Conservation (phyloP, 2,329 filamentous ascomycete genomes). For the Botryotinia convoluta region DNA sequence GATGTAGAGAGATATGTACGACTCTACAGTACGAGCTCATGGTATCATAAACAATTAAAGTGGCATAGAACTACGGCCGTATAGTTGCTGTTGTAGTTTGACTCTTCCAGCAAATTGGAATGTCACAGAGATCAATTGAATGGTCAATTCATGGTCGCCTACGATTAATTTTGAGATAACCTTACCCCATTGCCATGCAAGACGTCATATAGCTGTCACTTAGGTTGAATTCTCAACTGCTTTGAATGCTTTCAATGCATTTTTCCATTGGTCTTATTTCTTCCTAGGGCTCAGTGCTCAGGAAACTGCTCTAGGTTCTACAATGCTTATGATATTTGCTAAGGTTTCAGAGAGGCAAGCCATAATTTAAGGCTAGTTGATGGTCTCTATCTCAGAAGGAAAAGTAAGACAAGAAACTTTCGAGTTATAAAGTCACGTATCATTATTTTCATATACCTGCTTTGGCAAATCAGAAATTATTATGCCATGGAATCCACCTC, state of each 20-base stretch:
- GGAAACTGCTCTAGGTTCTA: background rate
- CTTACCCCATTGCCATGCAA: too few relatives aligned
- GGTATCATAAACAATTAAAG: accelerated
- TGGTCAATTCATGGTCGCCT: background rate
- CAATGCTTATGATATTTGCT: background rate
- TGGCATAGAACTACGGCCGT: too few relatives aligned
- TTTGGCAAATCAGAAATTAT: accelerated
- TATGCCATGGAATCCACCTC: background rate
- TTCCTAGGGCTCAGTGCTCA: too few relatives aligned
- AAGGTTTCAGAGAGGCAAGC: background rate
- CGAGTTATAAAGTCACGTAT: background rate
- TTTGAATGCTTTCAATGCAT: background rate
- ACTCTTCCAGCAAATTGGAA: background rate
- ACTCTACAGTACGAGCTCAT: background rate
- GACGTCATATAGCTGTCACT: background rate
- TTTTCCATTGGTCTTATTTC: background rate
- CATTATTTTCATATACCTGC: background rate
- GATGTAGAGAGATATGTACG: background rate
- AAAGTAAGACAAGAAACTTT: accelerated
- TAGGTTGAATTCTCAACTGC: accelerated
- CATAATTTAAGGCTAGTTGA: background rate
- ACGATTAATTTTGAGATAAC: background rate
- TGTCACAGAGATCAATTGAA: too few relatives aligned
- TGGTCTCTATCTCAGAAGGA: background rate
- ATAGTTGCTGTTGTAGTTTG: background rate